Percentiles rank a stretch among this genome's conserved stretches.
Conservation (phyloP, 1,139 yeast species). For the Kodamaea sp. region DNA sequence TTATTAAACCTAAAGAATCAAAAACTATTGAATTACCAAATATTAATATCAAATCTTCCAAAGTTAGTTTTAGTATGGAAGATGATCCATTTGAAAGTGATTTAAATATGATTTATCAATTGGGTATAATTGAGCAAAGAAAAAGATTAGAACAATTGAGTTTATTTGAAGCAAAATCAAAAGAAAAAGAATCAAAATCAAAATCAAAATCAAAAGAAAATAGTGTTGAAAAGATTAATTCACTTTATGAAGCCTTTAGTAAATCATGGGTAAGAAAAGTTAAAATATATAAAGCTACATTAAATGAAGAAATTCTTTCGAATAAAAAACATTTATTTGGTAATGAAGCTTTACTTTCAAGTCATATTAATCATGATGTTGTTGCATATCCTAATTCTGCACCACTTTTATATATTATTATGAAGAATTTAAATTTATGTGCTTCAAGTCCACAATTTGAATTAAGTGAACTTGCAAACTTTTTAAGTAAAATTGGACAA, state of each 20-base stretch:
- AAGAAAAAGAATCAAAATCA: conserved; percentile 11
- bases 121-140: conserved; percentile 71
- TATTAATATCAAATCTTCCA: conserved; percentile 46
- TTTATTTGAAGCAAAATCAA: conserved; percentile 42
- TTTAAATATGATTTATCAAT: conserved; percentile 68
- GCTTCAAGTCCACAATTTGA: conserved; percentile 56
- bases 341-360: conserved; percentile 41
- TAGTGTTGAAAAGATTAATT: conserved; percentile 7
- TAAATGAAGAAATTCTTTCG: conserved; percentile 46
- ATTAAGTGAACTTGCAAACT: conserved; percentile 50
- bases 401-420: conserved; percentile 55
- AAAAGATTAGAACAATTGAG: conserved; percentile 55
- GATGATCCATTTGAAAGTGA: conserved; percentile 90
- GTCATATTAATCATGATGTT: conserved; percentile 48
- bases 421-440: conserved; percentile 55
- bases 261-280: conserved; percentile 51
- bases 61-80: conserved; percentile 50
- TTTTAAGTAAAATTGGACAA: conserved; percentile 70
- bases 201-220: conserved; percentile 8
- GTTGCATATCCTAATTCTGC: conserved; percentile 60
- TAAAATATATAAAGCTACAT: conserved; percentile 37
- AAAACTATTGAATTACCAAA: conserved; percentile 50
- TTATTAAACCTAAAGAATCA: conserved; percentile 30
- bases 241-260: conserved; percentile 19
- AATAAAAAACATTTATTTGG: conserved; percentile 51